Evolutionary conservation across 495 filamentous ascomycete genomes (phyloP), one percentile per base, ranked within the genome.

Genomic region (Rostrohypoxylon terebratum): DNA sequence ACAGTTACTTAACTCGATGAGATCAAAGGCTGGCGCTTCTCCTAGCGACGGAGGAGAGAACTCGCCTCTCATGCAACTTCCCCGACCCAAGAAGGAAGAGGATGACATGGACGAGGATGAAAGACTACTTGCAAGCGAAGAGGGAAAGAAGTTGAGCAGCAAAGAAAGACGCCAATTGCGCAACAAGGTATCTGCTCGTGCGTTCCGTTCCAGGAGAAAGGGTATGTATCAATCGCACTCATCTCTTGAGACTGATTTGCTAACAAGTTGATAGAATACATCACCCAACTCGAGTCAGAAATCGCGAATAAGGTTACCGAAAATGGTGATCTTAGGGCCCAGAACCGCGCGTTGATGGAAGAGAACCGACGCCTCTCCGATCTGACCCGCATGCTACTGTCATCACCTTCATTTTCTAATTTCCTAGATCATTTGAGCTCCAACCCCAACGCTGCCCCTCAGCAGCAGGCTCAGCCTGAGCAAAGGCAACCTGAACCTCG

Each of bases 61-160:
- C 1, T 73, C 81, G 8, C 84, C 88, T 33, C 83, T 89, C 53
- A 81, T 87, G 38, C 89, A 92, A 75, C 77, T 89, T 38, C 80
- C 85, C 40, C 83, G 87, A 44, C 77, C 81, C 11, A 85, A 84
- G 77, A 99, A 98, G 85, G 93, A 97, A 44, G 93, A 97, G 77
- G 93, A 96, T 60, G 95, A 98, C 31, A 98, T 99, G 95, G 96
- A 99, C 80, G 94, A 97, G 78, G 96, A 99, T 74, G 96, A 98
- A 85, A 85, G 92, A 66, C 84, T 98, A 2, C 86, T 99, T 14
- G 93, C 93, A 4, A 97, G 94, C 70, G 96, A 98, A 74, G 95
- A 97, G 80, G 96, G 95, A 48, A 99, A 99, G 89, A 97, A 97
- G 81, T 86, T 99, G 42, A 94, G 87, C 80, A 94, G 92, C 84